phyloP scores from a whole-genome alignment of 2,329 filamentous ascomycete species.

The Sporothrix brasiliensis region DNA sequence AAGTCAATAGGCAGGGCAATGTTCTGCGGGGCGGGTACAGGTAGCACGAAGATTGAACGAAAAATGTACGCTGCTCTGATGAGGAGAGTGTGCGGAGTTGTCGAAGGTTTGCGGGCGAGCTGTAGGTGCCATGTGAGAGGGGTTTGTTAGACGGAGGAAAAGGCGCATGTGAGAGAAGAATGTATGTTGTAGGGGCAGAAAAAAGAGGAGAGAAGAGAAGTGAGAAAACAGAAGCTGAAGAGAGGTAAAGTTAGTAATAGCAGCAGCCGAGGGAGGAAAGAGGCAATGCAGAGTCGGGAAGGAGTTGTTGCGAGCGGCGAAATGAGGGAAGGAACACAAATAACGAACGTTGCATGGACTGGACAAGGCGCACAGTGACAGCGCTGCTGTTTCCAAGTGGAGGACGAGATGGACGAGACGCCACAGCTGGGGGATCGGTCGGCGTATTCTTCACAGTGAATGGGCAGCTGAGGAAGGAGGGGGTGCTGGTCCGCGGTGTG shows the following conservation, averaged over 20 bases:
- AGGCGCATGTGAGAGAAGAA: too few species aligned
- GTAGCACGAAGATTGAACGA: conserved; percentile 22
- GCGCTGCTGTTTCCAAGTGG: neutral
- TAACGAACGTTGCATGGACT: neutral
- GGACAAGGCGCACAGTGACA: conserved; percentile 10
- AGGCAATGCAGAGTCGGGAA: conserved; percentile 1
- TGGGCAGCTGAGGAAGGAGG: conserved; percentile 16
- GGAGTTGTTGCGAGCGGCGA: conserved; percentile 9
- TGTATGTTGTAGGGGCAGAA: neutral
- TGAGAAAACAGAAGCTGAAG: neutral
- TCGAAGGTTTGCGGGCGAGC: neutral
- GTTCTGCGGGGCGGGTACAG: conserved; percentile 25
- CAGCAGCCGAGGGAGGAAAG: neutral
- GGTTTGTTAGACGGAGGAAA: neutral
- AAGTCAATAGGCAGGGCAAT: conserved; percentile 6
- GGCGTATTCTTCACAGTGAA: neutral
- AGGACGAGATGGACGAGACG: conserved; percentile 9
- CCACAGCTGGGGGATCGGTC: neutral
- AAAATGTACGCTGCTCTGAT: neutral
- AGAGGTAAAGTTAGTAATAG: neutral
- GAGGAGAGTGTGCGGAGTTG: conserved; percentile 22
- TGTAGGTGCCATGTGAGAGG: conserved; percentile 2
- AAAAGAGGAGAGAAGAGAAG: neutral
- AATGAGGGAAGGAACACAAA: neutral
- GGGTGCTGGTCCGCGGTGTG: conserved; percentile 6